A percentile compares a stretch with the other conserved stretches of the same genome.
phyloP scores from a whole-genome alignment of 2,329 filamentous ascomycete genomes.

The Botrytis medusae region DNA sequence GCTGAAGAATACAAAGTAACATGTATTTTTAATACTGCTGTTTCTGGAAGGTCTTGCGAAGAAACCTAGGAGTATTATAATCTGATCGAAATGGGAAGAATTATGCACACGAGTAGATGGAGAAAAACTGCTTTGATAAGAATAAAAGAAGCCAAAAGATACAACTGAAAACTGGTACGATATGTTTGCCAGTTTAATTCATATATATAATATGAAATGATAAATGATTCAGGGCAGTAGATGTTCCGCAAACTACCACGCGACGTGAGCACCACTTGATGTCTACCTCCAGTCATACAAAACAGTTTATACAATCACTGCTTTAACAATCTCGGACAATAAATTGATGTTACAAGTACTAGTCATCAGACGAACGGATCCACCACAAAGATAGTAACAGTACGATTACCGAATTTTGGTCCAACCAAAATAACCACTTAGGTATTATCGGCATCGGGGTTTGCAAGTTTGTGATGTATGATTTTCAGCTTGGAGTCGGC shows the following conservation, averaged over 20 bases:
- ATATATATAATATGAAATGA: not conserved
- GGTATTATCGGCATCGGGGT: not conserved
- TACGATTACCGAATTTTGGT: not conserved
- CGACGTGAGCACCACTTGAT: conserved; percentile 1
- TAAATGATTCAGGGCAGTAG: not conserved
- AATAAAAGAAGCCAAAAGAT: not conserved
- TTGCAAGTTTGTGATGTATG: not conserved
- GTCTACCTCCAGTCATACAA: not conserved
- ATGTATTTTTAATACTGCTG: not conserved
- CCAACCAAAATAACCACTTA: too few species aligned
- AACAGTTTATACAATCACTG: not conserved
- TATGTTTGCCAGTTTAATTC: not conserved
- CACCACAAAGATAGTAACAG: not conserved
- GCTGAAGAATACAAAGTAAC: not conserved
- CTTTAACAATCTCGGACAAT: not conserved
- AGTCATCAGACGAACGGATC: not conserved
- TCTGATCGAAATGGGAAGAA: not conserved
- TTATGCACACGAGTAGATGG: not conserved
- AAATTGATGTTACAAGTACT: not conserved
- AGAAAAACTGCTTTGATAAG: not conserved
- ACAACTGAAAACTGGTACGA: not conserved
- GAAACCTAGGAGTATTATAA: not conserved
- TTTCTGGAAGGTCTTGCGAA: not conserved
- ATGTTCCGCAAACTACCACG: not conserved
- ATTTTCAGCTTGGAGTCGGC: not conserved